Percentiles rank a stretch among this genome's conserved stretches.
Conservation (phyloP, 2,329 filamentous ascomycete genomes). For the Aureobasidium sp. region DNA sequence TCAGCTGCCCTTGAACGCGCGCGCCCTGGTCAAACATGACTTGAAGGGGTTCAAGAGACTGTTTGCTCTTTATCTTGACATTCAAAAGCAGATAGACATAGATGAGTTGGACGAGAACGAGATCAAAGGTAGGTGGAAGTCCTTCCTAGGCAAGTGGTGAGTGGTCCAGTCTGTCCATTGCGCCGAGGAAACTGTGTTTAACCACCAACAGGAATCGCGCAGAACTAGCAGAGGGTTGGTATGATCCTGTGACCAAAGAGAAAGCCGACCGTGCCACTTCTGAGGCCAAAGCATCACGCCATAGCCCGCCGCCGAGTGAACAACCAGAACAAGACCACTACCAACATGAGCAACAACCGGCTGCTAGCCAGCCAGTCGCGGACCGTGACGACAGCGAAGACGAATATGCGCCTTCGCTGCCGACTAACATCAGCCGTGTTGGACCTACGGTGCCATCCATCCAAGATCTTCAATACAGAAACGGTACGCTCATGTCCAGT, state of each 20-base stretch:
- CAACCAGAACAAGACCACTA: not conserved
- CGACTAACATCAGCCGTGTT: conserved; percentile 24
- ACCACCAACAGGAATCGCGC: conserved; percentile 62
- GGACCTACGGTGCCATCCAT: conserved; percentile 60
- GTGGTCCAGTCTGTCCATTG: conserved; percentile 14
- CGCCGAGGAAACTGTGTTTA: conserved; percentile 24
- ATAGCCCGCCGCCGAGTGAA: not conserved
- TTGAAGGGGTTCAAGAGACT: conserved; percentile 58
- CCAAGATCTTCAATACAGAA: conserved; percentile 61
- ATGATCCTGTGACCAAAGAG: conserved; percentile 66
- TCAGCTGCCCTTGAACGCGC: conserved; percentile 55
- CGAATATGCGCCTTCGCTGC: conserved; percentile 46
- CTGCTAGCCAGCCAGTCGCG: conserved; percentile 21
- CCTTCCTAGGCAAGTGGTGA: conserved; percentile 81
- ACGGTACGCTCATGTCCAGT: conserved; percentile 29
- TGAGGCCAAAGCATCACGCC: conserved; percentile 13
- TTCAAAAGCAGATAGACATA: conserved; percentile 71
- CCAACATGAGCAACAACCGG: conserved; percentile 2
- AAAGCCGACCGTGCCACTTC: conserved; percentile 31
- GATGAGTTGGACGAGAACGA: conserved; percentile 66
- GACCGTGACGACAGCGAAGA: conserved; percentile 55
- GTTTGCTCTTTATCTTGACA: conserved; percentile 75
- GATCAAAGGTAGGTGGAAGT: conserved; percentile 80
- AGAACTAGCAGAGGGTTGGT: conserved; percentile 86
- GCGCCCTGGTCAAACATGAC: conserved; percentile 59